These are phyloP conservation scores for Parascedosporium putredinis DNA, from an alignment of 2,329 filamentous ascomycete genomes.

Conservation along the genomic window DNA sequence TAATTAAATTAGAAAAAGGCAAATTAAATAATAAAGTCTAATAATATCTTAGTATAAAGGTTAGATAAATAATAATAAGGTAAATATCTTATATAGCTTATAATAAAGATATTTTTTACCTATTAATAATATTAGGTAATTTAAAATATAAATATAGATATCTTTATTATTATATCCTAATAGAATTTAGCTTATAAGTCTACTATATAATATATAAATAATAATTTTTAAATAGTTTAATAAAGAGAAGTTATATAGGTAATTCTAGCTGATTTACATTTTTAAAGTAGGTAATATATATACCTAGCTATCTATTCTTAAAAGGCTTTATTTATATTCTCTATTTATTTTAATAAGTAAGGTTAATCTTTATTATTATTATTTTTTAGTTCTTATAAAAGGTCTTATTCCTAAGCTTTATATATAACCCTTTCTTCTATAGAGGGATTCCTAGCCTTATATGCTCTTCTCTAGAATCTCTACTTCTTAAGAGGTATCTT, in stretches of 20 bases:
- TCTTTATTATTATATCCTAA: background rate
- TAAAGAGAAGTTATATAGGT: background rate
- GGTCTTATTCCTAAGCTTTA: background rate
- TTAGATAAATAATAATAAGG: background rate
- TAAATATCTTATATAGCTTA: background rate
- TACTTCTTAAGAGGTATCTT: too few species aligned
- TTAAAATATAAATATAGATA: background rate
- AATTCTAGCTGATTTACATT: background rate
- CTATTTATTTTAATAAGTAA: background rate
- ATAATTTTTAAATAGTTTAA: background rate
- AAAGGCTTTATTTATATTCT: background rate
- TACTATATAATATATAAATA: background rate
- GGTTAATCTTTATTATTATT: background rate
- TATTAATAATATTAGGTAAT: background rate
- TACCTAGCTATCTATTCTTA: background rate
- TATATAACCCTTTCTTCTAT: background rate
- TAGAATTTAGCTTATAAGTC: background rate
- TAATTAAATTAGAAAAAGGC: background rate
- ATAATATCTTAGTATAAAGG: background rate
- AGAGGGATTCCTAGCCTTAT: background rate
- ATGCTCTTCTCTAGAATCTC: background rate
- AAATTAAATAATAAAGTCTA: background rate
- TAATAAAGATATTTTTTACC: background rate
- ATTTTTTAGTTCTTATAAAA: background rate
- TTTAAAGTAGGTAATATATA: background rate